phyloP scores from a whole-genome alignment of 2,329 filamentous ascomycete species.

The Xylaria sp. region DNA sequence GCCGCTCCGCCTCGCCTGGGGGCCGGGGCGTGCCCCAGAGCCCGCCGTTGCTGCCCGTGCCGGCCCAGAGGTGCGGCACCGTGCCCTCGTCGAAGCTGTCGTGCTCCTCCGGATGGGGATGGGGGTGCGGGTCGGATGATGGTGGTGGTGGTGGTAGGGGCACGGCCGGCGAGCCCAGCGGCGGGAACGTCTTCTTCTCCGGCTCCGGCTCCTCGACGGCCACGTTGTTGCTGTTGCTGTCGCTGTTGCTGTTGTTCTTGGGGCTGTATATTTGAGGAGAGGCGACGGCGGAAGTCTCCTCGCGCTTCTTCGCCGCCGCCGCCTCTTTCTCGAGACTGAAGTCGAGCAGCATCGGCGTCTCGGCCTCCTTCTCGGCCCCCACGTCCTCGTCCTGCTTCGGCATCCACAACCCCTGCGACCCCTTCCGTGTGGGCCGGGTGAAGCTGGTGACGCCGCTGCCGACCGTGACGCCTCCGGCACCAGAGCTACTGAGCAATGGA shows the following conservation, averaged over 20 bases:
- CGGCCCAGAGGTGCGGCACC: conserved; percentile 28
- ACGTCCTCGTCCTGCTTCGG: conserved; percentile 39
- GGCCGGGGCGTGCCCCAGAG: conserved; percentile 35
- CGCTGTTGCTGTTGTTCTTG: conserved; percentile 9
- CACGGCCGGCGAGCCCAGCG: no score
- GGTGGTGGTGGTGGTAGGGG: no score
- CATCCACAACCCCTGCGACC: conserved; percentile 53
- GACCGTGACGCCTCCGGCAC: conserved; percentile 42
- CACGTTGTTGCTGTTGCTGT: background rate
- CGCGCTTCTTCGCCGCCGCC: conserved; percentile 27
- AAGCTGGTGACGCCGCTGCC: conserved; percentile 38
- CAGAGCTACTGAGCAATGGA: conserved; percentile 32
- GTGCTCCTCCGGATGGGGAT: conserved; percentile 29
- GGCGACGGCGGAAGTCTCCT: background rate
- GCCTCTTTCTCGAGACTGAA: conserved; percentile 47
- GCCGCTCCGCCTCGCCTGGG: conserved; percentile 34
- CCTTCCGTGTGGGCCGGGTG: conserved; percentile 39
- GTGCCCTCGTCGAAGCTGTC: conserved; percentile 31
- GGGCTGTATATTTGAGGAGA: no score
- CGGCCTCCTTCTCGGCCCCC: conserved; percentile 28
- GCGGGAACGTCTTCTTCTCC: background rate
- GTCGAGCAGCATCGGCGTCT: conserved; percentile 50
- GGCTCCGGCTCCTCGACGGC: background rate
- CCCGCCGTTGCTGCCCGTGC: conserved; percentile 28
- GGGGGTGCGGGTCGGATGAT: no score